phyloP scores from a whole-genome alignment of 306 rosid genomes.

The Abrus pulchellus region DNA sequence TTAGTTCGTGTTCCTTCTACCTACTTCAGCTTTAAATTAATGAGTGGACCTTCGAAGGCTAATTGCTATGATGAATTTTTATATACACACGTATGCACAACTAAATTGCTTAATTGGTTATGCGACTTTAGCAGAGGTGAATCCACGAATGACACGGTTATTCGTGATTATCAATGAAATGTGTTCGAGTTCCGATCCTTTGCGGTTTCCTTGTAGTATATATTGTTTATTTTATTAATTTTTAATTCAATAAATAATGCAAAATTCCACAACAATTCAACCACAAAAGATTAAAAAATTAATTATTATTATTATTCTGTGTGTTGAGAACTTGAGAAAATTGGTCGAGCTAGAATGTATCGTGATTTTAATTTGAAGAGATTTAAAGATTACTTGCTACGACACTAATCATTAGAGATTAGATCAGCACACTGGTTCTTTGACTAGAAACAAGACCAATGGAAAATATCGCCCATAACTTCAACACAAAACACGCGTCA shows the following conservation, averaged over 20 bases:
- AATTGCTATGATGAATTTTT: background rate
- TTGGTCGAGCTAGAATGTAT: background rate
- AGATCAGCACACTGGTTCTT: slow-evolving; percentile 44
- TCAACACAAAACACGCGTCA: slow-evolving; percentile 51
- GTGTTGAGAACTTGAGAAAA: background rate
- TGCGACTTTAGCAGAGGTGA: background rate
- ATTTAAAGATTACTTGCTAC: background rate
- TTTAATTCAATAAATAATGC: background rate
- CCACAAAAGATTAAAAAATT: background rate
- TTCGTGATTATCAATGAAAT: slow-evolving; percentile 2
- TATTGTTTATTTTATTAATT: background rate
- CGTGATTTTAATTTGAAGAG: background rate
- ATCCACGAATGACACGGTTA: background rate
- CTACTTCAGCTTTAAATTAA: background rate
- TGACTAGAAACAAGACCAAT: slow-evolving; percentile 45
- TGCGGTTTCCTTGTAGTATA: background rate
- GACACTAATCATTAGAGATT: slow-evolving; percentile 24
- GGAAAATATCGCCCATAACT: background rate
- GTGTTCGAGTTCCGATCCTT: background rate
- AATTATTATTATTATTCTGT: too few species aligned
- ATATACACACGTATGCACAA: background rate
- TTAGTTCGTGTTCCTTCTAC: slow-evolving; percentile 3
- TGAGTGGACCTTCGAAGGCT: background rate
- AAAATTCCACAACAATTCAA: background rate
- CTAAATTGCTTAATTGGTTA: background rate